These are phyloP conservation scores for Drosera spatulata DNA, from an alignment of 179 eudicot genomes.

Conservation along the genomic window DNA sequence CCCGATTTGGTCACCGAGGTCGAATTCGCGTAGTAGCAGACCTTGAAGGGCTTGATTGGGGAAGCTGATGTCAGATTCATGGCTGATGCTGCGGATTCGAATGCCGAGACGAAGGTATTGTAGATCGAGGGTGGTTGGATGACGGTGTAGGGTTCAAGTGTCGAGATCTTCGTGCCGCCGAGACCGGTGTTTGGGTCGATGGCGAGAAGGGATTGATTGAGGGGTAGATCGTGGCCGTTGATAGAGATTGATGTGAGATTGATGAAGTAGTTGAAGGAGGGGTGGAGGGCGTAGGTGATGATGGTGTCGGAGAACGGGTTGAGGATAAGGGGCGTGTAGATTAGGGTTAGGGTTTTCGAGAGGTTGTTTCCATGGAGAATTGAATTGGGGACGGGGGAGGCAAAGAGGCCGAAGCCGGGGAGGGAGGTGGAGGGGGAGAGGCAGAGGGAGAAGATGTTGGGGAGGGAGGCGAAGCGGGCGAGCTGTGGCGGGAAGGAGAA, in stretches of 20 bases:
- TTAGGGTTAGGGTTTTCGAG: constrained; percentile 9
- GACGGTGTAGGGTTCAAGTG: constrained; percentile 21
- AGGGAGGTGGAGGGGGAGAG: constrained; percentile 20
- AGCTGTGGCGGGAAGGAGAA: constrained; percentile 21
- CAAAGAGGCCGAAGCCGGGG: constrained; percentile 19
- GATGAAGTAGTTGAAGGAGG: not conserved
- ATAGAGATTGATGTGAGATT: too few relatives aligned
- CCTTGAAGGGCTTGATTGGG: constrained; percentile 18
- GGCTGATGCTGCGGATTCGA: constrained; percentile 19
- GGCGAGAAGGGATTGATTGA: constrained; percentile 10
- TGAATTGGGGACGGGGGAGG: constrained; percentile 22
- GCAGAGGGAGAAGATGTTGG: constrained; percentile 26
- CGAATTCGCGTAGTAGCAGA: constrained; percentile 13
- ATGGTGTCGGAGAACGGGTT: not conserved
- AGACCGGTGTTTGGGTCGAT: constrained; percentile 7
- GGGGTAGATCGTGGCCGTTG: constrained; percentile 9
- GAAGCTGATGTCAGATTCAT: constrained; percentile 15
- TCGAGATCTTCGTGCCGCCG: constrained; percentile 31
- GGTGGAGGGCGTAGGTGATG: not conserved
- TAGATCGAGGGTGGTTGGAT: constrained; percentile 12
- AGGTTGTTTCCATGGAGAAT: constrained; percentile 27
- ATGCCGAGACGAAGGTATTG: constrained; percentile 9
- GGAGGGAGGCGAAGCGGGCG: constrained; percentile 10
- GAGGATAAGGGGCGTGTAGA: constrained; percentile 21
- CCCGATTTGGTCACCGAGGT: constrained; percentile 12